These are phyloP conservation scores for Petrea volubilis DNA, from an alignment of 257 asterid genomes.

Conservation along the genomic window DNA sequence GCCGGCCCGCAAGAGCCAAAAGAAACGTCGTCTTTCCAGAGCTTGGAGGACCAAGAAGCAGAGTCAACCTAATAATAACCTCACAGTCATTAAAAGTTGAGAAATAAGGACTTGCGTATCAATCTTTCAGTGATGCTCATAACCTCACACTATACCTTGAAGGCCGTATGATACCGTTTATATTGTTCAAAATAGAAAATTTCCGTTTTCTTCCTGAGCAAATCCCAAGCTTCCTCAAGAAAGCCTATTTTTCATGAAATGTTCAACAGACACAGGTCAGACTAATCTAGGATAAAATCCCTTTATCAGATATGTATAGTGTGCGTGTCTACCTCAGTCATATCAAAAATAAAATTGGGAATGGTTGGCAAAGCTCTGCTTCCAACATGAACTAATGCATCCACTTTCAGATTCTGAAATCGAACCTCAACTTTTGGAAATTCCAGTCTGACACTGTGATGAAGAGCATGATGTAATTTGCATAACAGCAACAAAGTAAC, in stretches of 20 bases:
- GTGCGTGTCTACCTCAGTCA: slow-evolving; percentile 56
- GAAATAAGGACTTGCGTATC: not conserved
- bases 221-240: slow-evolving; percentile 57
- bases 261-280: slow-evolving; percentile 26
- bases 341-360: slow-evolving; percentile 68
- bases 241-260: slow-evolving; percentile 36
- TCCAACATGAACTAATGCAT: slow-evolving; percentile 67
- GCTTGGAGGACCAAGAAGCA: slow-evolving; percentile 84
- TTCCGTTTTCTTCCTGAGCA: slow-evolving; percentile 53
- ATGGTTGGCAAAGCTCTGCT: slow-evolving; percentile 77
- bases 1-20: slow-evolving; percentile 81
- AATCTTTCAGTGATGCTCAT: not conserved
- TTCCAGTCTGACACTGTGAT: slow-evolving; percentile 57
- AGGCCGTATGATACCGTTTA: slow-evolving; percentile 62
- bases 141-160: slow-evolving; percentile 46
- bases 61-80: slow-evolving; percentile 55
- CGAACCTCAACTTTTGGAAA: slow-evolving; percentile 72
- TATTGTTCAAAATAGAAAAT: slow-evolving; percentile 51
- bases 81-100: slow-evolving; percentile 20
- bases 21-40: slow-evolving; percentile 90
- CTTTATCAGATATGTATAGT: not conserved
- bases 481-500: slow-evolving; percentile 6
- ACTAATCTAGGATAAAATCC: not conserved
- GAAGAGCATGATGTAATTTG: slow-evolving; percentile 10
- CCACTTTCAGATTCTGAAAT: slow-evolving; percentile 62